Base-by-base conservation (phyloP, 352 stramenopile genomes). In the Globisporangium orthogonon region DNA sequence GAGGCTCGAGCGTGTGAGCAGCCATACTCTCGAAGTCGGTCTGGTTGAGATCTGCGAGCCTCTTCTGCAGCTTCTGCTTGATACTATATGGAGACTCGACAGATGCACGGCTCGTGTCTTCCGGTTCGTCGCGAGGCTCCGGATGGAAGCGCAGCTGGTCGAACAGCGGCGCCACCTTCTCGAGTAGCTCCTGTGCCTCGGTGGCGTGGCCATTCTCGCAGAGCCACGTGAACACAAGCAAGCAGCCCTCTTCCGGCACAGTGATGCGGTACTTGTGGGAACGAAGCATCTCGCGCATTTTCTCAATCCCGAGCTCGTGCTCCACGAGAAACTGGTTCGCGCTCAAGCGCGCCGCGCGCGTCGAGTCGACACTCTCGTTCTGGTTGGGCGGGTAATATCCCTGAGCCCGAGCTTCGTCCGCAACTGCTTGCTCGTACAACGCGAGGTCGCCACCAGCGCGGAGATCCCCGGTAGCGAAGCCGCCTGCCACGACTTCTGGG, bases 221-320 rank as follows among this genome's bases (percentile, higher is more conserved):
- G 0, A 69, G 58, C 62, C 62, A 69, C 11, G 58, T 50, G 14
- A 60, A 66, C 17, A 55, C 62, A 29, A 69, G 35, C 58, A 69
- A 40, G 30, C 49, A 58, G 7, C 52, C 62, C 56, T 70, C 63
- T 50, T 70, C 63, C 0, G 63, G 53, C 0, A 56, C 50, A 2
- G 59, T 30, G 18, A 66, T 47, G 9, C 58, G 58, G 50, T 70
- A 66, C 13, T 33, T 50, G 15, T 50, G 56, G n/a, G 63, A 61
- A 39, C 62, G 53, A n/a, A 70, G 59, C 18, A 64, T 41, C 31
- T 63, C 40, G 6, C 28, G 35, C 31, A 56, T 37, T 40, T 17
- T 56, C 43, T 41, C 17, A n/a, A 47, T 39, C 7, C 41, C 51
- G 2, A 23, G 48, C 46, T 33, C 46, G 31, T 40, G 37, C 39